Percentiles rank a stretch among this genome's conserved stretches.
These are phyloP conservation scores for Schizonepeta tenuifolia DNA, from an alignment of 257 asterid genomes.

Conservation along the genomic window DNA sequence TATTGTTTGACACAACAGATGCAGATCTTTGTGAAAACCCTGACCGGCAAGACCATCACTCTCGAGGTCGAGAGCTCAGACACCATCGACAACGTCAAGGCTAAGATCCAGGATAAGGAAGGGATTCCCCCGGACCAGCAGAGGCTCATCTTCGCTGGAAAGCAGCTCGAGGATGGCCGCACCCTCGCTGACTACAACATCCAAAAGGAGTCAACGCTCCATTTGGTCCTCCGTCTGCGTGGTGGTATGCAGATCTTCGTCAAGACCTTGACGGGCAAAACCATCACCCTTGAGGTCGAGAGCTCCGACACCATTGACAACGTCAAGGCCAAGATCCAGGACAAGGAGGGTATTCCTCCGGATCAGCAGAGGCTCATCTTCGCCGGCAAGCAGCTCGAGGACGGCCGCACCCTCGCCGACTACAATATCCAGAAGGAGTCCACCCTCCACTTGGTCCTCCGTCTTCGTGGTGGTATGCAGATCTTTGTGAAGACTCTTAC, in stretches of 20 bases:
- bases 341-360: slow-evolving; percentile 46
- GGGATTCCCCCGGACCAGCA: slow-evolving; percentile 48
- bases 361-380: slow-evolving; percentile 44
- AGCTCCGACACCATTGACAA: slow-evolving; percentile 45
- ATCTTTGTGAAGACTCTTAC: slow-evolving; percentile 48
- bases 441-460: slow-evolving; percentile 46
- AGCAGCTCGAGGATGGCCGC: slow-evolving; percentile 47
- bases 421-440: slow-evolving; percentile 50
- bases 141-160: slow-evolving; percentile 41
- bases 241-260: slow-evolving; percentile 58
- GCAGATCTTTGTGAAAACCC: slow-evolving; percentile 65
- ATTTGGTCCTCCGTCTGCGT: slow-evolving; percentile 47
- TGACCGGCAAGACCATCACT: slow-evolving; percentile 51
- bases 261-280: slow-evolving; percentile 48
- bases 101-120: slow-evolving; percentile 47
- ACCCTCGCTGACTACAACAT: slow-evolving; percentile 44
- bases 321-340: slow-evolving; percentile 45
- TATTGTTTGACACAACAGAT: slow-evolving; percentile 36
- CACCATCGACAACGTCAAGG: slow-evolving; percentile 43
- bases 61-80: slow-evolving; percentile 47
- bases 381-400: slow-evolving; percentile 49
- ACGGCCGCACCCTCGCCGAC: slow-evolving; percentile 41
- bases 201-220: slow-evolving; percentile 50
- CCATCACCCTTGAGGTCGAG: slow-evolving; percentile 46
- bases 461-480: slow-evolving; percentile 51